Base-by-base conservation (phyloP, 73 alveolate species). In the Durusdinium trenchii region DNA sequence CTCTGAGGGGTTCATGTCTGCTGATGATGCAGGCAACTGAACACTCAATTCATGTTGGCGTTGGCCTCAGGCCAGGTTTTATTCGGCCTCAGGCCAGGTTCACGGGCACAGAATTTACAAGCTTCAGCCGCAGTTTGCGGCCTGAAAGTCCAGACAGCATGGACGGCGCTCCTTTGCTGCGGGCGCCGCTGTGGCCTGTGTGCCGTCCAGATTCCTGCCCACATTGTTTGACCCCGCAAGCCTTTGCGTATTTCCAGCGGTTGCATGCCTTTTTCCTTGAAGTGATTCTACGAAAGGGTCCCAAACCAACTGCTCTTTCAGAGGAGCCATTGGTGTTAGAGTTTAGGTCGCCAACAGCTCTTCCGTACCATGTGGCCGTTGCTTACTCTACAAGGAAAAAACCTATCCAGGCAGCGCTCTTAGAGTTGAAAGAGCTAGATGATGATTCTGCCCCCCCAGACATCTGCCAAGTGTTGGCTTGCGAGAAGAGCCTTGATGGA, bases 371-470 rank as follows among this genome's bases (percentile, higher is more conserved):
- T 61, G 62, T 86, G 10, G 95, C 32, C 10, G 95, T 57, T 5
- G 95, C 95, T 2, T 86, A 86, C 61, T 16, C 23, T 82, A 86
- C 95, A 45, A 36, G 95, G 12, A 86, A 57, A 50, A 40, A 57
- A 40, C 95, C 95, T 1, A 86, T 86, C 30, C 82, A 86, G 30
- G 81, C 51, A 5, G 95, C 82, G 28, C 38, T 86, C 38, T 45
- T 57, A 23, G 6, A 6, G 52, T 36, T 86, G 51, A 42, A 84
- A 46, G n/a, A n/a, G n/a, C n/a, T n/a, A n/a, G n/a, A n/a, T n/a
- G n/a, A n/a, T n/a, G n/a, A n/a, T n/a, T n/a, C n/a, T n/a, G n/a
- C n/a, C n/a, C n/a, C n/a, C 30, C 71, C 67, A 26, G 91, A 30
- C 0, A 2, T 47, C 9, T 26, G 45, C 16, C 10, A 28, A 28